A percentile compares a stretch with the other conserved stretches of the same genome.
phyloP scores from a whole-genome alignment of 352 stramenopile genomes.

The Pythium rhizo-oryzae region DNA sequence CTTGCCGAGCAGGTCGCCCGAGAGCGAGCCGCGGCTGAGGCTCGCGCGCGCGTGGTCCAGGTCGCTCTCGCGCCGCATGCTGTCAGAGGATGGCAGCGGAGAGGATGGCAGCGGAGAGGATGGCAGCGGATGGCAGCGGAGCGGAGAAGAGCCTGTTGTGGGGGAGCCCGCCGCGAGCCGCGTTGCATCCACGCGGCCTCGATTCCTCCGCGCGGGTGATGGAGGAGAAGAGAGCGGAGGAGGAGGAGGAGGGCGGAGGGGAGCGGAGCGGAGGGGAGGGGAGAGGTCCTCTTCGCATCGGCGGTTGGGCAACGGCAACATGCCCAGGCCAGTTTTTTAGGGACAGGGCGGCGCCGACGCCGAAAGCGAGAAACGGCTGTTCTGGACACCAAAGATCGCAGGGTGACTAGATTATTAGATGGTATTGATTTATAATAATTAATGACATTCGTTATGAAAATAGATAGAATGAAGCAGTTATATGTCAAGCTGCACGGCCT shows the following conservation, averaged over 20 bases:
- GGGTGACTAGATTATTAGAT: background rate
- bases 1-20: slow-evolving; percentile 50
- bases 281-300: background rate
- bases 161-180: background rate
- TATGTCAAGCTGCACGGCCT: slow-evolving; percentile 13
- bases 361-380: slow-evolving; percentile 28
- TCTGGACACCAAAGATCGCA: slow-evolving; percentile 13
- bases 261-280: background rate
- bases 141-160: background rate
- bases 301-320: slow-evolving; percentile 25
- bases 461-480: background rate
- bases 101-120: slow-evolving; percentile 1
- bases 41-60: slow-evolving; percentile 12
- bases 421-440: background rate
- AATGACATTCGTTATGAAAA: background rate
- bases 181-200: background rate
- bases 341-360: background rate
- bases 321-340: background rate
- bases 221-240: background rate
- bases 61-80: slow-evolving; percentile 29
- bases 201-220: background rate
- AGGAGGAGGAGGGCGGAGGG: background rate
- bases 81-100: background rate
- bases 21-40: slow-evolving; percentile 37
- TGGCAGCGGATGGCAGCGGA: background rate